Evolutionary conservation across 495 filamentous ascomycete genomes (phyloP).

Genomic region (Aspergillus baeticus): DNA sequence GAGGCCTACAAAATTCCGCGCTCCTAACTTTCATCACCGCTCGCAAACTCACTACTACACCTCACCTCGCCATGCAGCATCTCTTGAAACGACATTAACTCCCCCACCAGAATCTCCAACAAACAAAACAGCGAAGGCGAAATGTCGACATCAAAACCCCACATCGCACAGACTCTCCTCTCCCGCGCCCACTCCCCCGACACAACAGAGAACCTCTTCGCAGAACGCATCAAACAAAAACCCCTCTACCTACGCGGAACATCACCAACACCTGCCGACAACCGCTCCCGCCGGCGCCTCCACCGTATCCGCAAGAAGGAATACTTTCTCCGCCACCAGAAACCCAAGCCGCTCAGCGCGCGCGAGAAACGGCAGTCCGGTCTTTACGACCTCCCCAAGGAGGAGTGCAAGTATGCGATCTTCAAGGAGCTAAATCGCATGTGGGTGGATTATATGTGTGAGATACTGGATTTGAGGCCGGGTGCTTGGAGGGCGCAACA

Average conservation of each 20-base stretch:
- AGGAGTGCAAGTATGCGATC: constrained; percentile 67
- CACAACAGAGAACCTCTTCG: constrained; percentile 66
- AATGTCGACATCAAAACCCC: constrained; percentile 35
- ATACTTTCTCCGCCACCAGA: constrained; percentile 57
- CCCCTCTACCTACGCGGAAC: constrained; percentile 77
- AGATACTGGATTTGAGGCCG: constrained; percentile 56
- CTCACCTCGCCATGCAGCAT: background rate
- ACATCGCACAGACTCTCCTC: constrained; percentile 68
- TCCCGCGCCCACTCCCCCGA: constrained; percentile 70
- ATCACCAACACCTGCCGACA: constrained; percentile 58
- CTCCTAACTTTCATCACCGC: background rate
- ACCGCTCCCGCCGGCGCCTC: constrained; percentile 62
- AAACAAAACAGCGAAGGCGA: background rate
- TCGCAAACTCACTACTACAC: background rate
- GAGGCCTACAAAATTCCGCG: background rate
- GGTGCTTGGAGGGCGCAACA: constrained; percentile 21
- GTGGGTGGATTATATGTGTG: constrained; percentile 82
- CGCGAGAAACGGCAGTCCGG: constrained; percentile 70
- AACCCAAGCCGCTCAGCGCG: constrained; percentile 76
- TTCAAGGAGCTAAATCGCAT: constrained; percentile 74
- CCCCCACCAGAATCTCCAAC: background rate
- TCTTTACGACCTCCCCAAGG: constrained; percentile 70
- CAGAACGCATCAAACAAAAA: constrained; percentile 77
- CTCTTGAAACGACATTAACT: constrained; percentile 1
- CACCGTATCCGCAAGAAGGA: constrained; percentile 54